Evolutionary conservation across 2,329 filamentous ascomycete genomes (phyloP).

Genomic region (Alternaria arborescens): DNA sequence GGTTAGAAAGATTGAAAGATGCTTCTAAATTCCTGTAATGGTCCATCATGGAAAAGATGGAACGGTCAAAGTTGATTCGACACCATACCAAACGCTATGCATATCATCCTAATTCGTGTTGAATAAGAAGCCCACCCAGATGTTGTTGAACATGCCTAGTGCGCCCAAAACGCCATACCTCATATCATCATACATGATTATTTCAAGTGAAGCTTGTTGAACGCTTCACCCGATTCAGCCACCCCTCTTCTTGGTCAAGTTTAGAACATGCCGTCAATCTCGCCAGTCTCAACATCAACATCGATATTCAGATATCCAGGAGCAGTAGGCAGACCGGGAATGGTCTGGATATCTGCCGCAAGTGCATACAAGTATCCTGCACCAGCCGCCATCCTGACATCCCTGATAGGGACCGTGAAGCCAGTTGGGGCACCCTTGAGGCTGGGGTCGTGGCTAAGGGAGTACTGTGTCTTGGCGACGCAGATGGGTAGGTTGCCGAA

Average conservation of each 20-base stretch:
- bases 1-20: neutral
- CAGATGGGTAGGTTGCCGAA: conserved; percentile 94
- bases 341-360: conserved; percentile 97
- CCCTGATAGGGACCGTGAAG: conserved; percentile 92
- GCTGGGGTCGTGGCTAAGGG: conserved; percentile 87
- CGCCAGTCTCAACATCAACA: conserved; percentile 62
- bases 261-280: conserved; percentile 81
- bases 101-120: conserved; percentile 1
- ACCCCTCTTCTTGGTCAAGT: neutral
- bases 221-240: conserved; percentile 1
- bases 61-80: conserved; percentile 9
- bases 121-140: conserved; percentile 7
- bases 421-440: conserved; percentile 95
- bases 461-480: conserved; percentile 98
- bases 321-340: conserved; percentile 92
- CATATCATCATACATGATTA: conserved; percentile 7
- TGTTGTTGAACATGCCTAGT: conserved; percentile 8
- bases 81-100: conserved; percentile 7
- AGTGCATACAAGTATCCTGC: conserved; percentile 84
- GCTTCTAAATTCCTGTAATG: neutral
- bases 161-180: conserved; percentile 10
- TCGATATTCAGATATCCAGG: conserved; percentile 97
- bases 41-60: neutral
- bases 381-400: conserved; percentile 92
- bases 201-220: conserved; percentile 13